Evolutionary conservation across 139 green algal genomes (phyloP).

Genomic region (Tetradesmus obliquus): DNA sequence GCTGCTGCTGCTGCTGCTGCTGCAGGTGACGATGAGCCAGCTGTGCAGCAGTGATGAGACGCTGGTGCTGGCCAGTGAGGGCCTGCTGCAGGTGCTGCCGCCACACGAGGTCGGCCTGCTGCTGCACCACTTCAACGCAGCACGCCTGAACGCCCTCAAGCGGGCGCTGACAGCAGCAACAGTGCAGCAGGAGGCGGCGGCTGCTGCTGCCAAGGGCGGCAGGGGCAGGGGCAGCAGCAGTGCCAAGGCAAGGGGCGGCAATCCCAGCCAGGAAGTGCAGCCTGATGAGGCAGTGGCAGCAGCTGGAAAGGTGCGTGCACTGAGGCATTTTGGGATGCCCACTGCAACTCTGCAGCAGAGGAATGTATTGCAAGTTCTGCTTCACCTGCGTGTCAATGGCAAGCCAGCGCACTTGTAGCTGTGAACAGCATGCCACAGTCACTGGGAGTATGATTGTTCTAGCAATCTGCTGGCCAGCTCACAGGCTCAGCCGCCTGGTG

Average conservation of each 20-base stretch:
- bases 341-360: not conserved
- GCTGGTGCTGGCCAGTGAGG: conserved; percentile 25
- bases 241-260: not conserved
- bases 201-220: not conserved
- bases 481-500: no score
- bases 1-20: not conserved
- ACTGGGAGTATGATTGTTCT: not conserved
- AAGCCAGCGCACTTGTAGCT: no score
- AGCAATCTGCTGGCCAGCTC: not conserved
- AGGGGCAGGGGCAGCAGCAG: not conserved
- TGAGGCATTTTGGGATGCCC: no score
- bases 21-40: conserved; percentile 23
- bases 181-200: conserved; percentile 11
- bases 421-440: not conserved
- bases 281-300: not conserved
- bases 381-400: no score
- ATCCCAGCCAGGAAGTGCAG: not conserved
- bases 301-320: not conserved
- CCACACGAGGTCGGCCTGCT: conserved; percentile 21
- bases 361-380: no score
- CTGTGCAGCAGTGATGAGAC: not conserved
- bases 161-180: conserved; percentile 1
- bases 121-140: conserved; percentile 41
- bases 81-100: conserved; percentile 18
- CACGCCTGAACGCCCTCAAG: not conserved